Evolutionary conservation across 2,329 filamentous ascomycete genomes (phyloP).

Genomic region (Cryoendolithus antarcticus): DNA sequence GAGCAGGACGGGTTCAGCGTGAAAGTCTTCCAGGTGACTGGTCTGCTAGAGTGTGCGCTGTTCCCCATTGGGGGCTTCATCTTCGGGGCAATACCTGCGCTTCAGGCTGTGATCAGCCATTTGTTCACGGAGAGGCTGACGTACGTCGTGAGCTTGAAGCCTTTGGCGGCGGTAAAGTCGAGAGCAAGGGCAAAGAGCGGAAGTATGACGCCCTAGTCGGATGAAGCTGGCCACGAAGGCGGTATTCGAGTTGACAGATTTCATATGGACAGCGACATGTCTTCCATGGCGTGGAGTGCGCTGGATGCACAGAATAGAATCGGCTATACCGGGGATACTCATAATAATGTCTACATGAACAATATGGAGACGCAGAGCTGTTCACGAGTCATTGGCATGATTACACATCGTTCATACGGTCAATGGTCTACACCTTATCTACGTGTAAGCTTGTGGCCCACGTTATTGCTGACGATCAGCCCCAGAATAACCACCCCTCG

Average conservation of each 20-base stretch:
- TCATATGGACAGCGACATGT: background rate
- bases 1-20: slow-evolving; percentile 16
- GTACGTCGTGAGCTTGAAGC: slow-evolving; percentile 63
- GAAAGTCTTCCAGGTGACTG: slow-evolving; percentile 16
- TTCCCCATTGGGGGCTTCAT: slow-evolving; percentile 56
- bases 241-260: background rate
- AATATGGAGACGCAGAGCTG: no score
- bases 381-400: no score
- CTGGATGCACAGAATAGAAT: background rate
- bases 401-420: no score
- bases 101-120: slow-evolving; percentile 56
- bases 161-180: slow-evolving; percentile 14
- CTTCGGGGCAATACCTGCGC: slow-evolving; percentile 54
- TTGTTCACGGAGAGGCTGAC: slow-evolving; percentile 58
- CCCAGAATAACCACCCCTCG: no score
- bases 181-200: slow-evolving; percentile 4
- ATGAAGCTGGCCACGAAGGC: background rate
- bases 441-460: no score
- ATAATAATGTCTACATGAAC: no score
- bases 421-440: no score
- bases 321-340: no score
- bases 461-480: no score
- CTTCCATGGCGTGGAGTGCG: background rate
- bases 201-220: slow-evolving; percentile 1
- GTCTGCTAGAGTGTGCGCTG: slow-evolving; percentile 52